A percentile compares a stretch with the other conserved stretches of the same genome.
Evolutionary conservation across 2,329 filamentous ascomycete genomes (phyloP).

Genomic region (Bipolaris sorokiniana): DNA sequence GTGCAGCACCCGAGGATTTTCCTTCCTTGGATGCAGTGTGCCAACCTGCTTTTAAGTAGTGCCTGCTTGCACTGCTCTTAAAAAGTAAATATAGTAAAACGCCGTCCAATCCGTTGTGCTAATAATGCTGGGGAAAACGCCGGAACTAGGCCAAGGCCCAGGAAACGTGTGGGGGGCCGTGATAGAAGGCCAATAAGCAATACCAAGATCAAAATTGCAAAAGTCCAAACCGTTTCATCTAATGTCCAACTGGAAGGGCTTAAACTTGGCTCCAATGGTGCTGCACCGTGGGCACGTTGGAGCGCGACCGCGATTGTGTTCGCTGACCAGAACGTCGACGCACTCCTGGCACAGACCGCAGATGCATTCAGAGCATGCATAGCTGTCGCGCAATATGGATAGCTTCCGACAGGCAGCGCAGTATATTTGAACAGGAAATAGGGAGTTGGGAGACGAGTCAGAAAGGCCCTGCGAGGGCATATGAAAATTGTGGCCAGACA

Average conservation of each 20-base stretch:
- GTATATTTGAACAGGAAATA: conserved; percentile 76
- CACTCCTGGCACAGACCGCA: conserved; percentile 90
- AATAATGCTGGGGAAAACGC: conserved; percentile 17
- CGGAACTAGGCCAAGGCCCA: conserved; percentile 10
- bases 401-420: conserved; percentile 85
- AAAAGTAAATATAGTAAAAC: conserved; percentile 17
- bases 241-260: conserved; percentile 84
- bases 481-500: conserved; percentile 73
- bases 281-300: conserved; percentile 78
- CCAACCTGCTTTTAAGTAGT: conserved; percentile 9
- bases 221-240: conserved; percentile 57
- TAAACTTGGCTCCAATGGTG: conserved; percentile 79
- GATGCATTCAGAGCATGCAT: conserved; percentile 95
- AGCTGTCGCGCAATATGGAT: conserved; percentile 80
- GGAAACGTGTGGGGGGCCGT: conserved; percentile 3
- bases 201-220: conserved; percentile 11
- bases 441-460: conserved; percentile 65
- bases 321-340: conserved; percentile 78
- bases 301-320: conserved; percentile 71
- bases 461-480: conserved; percentile 59
- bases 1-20: neutral
- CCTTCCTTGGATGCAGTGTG: conserved; percentile 2
- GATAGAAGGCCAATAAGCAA: conserved; percentile 21
- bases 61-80: conserved; percentile 1
- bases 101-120: conserved; percentile 30